Evolutionary conservation across 2,329 filamentous ascomycete genomes (phyloP), one percentile per base, ranked within the genome.

Genomic region (Pseudofabraea citricarpa): DNA sequence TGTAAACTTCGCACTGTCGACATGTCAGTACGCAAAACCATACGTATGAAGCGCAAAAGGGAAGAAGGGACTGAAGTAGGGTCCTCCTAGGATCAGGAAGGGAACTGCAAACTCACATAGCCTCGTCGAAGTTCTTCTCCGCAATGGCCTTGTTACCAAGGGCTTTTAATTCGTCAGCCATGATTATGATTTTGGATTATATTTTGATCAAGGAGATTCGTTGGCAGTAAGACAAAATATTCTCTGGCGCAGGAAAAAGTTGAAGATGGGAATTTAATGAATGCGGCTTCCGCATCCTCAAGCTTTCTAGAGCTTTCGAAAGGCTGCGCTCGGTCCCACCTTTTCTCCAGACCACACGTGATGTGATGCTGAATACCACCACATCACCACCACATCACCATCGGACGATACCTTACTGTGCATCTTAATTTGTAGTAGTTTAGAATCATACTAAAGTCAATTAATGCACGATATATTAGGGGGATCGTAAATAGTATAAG

Each of bases 131-230:
- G 70, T 97, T 90, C 79, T 97, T 97, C 51, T 88, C 90, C 54
- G 89, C 85, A 69, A 98, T 98, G 69, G 94, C 90, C 76, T 95
- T 95, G 77, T 98, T 98, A 74, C 91, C 93, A 65, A 93, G 85
- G 61, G 90, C 89, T 77, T 98, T 98, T 61, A 98, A 81, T 79
- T 91, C 79, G 66, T 84, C 81, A 56, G 79, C 79, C 61, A 64
- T 64, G 31, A 43, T 36, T 23, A 31, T 33, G n/a, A 29, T 31
- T 13, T 36, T 10, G 27, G 9, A 24, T 22, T 40, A 33, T 41
- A 21, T 7, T 26, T 29, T 22, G 21, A 20, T 36, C 16, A 43
- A 43, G 19, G 31, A n/a, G 22, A 32, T 41, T 16, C 13, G 29
- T 15, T 7, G 19, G 13, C 18, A 18, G 22, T 20, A 9, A 21